These are phyloP conservation scores for Aristolochia fimbriata DNA, from an alignment of 164 flowering plant genomes.

Conservation along the genomic window DNA sequence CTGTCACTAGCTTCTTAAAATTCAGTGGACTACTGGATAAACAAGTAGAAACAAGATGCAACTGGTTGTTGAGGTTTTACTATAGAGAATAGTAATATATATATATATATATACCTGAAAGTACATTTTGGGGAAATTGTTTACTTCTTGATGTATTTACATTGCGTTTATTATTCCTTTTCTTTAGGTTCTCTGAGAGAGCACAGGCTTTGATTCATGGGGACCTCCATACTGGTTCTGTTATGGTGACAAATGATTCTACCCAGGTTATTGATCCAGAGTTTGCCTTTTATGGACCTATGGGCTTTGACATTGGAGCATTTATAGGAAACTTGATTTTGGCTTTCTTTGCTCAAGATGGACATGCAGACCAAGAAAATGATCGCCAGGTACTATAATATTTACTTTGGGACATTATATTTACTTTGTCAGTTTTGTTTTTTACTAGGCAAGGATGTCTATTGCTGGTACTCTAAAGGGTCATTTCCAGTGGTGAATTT, in stretches of 20 bases:
- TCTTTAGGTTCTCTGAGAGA: conserved; percentile 79
- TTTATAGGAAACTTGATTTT: conserved; percentile 76
- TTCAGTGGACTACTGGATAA: too few relatives aligned
- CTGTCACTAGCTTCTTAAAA: too few relatives aligned
- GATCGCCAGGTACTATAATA: conserved; percentile 50
- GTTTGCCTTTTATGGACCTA: conserved; percentile 87
- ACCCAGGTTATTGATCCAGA: conserved; percentile 98
- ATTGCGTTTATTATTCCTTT: neutral
- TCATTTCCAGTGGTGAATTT: too few relatives aligned
- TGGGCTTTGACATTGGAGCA: conserved; percentile 96
- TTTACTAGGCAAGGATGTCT: too few relatives aligned
- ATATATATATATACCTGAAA: too few relatives aligned
- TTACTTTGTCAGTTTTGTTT: neutral
- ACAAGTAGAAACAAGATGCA: too few relatives aligned
- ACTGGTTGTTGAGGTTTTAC: too few relatives aligned
- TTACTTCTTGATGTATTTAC: too few relatives aligned
- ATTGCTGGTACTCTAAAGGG: too few relatives aligned
- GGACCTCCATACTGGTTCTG: conserved; percentile 91
- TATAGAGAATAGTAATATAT: too few relatives aligned
- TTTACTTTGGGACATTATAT: neutral
- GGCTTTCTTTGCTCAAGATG: conserved; percentile 88
- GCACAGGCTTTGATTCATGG: conserved; percentile 94
- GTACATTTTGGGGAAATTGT: too few relatives aligned
- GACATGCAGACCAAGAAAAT: conserved; percentile 50
- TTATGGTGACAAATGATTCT: conserved; percentile 84